phyloP scores from a whole-genome alignment of 2,329 filamentous ascomycete species.

The Drechslera avenae region DNA sequence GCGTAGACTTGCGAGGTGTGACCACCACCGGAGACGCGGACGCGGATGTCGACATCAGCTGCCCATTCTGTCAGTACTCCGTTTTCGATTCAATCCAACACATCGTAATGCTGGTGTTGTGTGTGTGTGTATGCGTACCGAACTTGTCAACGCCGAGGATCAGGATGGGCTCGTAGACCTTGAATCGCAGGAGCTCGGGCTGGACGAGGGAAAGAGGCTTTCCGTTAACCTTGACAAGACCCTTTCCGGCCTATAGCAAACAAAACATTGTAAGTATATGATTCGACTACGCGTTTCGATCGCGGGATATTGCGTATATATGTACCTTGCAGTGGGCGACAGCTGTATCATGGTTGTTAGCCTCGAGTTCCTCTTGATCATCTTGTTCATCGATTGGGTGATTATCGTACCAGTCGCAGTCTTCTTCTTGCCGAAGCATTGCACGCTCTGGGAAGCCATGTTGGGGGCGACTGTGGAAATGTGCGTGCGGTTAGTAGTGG shows the following conservation, averaged over 20 bases:
- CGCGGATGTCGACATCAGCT: constrained; percentile 92
- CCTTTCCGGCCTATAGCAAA: constrained; percentile 68
- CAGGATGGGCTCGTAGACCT: constrained; percentile 99
- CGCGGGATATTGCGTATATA: constrained; percentile 24
- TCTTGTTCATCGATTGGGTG: neutral
- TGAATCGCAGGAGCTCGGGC: constrained; percentile 97
- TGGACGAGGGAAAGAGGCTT: constrained; percentile 91
- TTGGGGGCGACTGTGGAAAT: constrained; percentile 46
- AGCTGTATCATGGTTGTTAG: constrained; percentile 59
- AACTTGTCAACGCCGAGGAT: constrained; percentile 98
- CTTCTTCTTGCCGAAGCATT: constrained; percentile 96
- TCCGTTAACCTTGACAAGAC: constrained; percentile 98
- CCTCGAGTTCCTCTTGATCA: constrained; percentile 29
- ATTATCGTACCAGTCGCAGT: constrained; percentile 54
- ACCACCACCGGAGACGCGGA: constrained; percentile 95
- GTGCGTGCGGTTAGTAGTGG: constrained; percentile 38
- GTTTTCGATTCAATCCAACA: constrained; percentile 12
- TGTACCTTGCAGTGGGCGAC: constrained; percentile 92
- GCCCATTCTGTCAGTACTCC: constrained; percentile 20
- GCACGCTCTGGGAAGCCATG: constrained; percentile 58
- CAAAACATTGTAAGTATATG: constrained; percentile 33
- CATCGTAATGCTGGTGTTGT: constrained; percentile 1
- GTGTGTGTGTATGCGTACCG: constrained; percentile 52
- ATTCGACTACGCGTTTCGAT: constrained; percentile 28
- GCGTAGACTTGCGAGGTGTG: constrained; percentile 98